These are phyloP conservation scores for Ustilaginoidea virens DNA, from an alignment of 2,329 filamentous ascomycete genomes.

Conservation along the genomic window DNA sequence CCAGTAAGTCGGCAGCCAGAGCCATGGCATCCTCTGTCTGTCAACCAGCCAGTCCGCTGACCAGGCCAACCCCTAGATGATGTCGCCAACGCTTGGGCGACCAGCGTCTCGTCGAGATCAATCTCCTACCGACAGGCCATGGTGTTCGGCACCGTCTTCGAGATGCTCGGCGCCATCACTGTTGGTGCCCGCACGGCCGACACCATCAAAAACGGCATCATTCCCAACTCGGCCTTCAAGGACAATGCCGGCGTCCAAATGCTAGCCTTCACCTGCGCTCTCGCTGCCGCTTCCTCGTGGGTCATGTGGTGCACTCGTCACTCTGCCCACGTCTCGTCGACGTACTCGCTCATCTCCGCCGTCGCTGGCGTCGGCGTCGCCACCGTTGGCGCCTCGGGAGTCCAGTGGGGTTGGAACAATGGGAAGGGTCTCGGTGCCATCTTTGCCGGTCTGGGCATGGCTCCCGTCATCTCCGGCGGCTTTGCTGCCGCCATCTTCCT, in stretches of 20 bases:
- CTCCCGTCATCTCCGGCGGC: slow-evolving; percentile 44
- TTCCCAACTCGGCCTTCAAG: slow-evolving; percentile 41
- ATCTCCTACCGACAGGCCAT: slow-evolving; percentile 53
- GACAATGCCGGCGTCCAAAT: slow-evolving; percentile 51
- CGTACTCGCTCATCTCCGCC: slow-evolving; percentile 55
- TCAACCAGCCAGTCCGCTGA: neutral
- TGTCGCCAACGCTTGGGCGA: slow-evolving; percentile 75
- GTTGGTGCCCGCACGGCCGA: slow-evolving; percentile 56
- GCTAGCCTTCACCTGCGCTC: slow-evolving; percentile 49
- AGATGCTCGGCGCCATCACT: slow-evolving; percentile 50
- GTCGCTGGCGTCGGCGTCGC: slow-evolving; percentile 56
- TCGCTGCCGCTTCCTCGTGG: slow-evolving; percentile 52
- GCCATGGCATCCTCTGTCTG: neutral
- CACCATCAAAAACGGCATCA: slow-evolving; percentile 70
- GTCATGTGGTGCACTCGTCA: slow-evolving; percentile 68
- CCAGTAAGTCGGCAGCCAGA: slow-evolving; percentile 41
- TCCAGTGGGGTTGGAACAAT: slow-evolving; percentile 51
- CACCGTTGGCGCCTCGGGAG: slow-evolving; percentile 42
- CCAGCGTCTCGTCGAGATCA: slow-evolving; percentile 41
- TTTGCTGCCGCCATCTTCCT: slow-evolving; percentile 54
- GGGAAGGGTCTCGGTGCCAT: slow-evolving; percentile 55
- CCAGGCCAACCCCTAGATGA: no score
- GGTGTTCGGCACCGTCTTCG: slow-evolving; percentile 50
- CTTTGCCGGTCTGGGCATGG: slow-evolving; percentile 53
- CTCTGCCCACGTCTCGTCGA: slow-evolving; percentile 59